Conservation (phyloP, 768 basidiomycete species). For the Tricholomella constricta region DNA sequence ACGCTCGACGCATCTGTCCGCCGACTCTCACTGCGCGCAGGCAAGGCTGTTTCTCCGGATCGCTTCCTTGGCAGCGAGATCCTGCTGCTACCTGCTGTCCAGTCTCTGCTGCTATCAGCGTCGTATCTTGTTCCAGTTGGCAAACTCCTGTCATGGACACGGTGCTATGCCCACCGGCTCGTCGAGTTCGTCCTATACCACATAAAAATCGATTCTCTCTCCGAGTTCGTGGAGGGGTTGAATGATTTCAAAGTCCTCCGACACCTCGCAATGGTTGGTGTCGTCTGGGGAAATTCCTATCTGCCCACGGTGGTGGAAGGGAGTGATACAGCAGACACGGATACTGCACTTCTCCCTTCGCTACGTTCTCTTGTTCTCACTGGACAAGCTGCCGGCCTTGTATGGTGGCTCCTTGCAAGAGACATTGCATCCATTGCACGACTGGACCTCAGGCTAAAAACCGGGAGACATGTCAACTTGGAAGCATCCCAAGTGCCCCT, state of each 20-base stretch:
- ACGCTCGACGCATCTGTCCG: slow-evolving; percentile 1
- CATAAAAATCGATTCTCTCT: background rate
- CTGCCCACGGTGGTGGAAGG: background rate
- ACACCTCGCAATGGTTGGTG: slow-evolving; percentile 10
- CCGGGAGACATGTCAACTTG: background rate
- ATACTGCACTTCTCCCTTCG: background rate
- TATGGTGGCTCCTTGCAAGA: slow-evolving; percentile 6
- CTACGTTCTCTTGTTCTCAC: slow-evolving; percentile 8
- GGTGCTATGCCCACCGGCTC: slow-evolving; percentile 4
- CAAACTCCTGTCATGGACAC: background rate
- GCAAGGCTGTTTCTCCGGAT: background rate
- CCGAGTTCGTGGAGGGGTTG: background rate
- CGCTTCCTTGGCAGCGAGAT: background rate
- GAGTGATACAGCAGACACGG: no score
- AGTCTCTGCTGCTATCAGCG: slow-evolving; percentile 1
- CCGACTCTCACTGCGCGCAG: background rate
- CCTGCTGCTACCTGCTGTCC: background rate
- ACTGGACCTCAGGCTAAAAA: background rate
- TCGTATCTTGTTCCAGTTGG: background rate
- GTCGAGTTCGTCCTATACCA: slow-evolving; percentile 8
- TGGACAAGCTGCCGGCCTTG: background rate
- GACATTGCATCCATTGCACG: background rate
- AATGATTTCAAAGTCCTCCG: slow-evolving; percentile 4
- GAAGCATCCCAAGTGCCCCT: background rate
- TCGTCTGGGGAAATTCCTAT: background rate